A percentile compares a stretch with the other conserved stretches of the same genome.
Evolutionary conservation across 345 rosid species (phyloP).

Genomic region (Laguncularia racemosa): DNA sequence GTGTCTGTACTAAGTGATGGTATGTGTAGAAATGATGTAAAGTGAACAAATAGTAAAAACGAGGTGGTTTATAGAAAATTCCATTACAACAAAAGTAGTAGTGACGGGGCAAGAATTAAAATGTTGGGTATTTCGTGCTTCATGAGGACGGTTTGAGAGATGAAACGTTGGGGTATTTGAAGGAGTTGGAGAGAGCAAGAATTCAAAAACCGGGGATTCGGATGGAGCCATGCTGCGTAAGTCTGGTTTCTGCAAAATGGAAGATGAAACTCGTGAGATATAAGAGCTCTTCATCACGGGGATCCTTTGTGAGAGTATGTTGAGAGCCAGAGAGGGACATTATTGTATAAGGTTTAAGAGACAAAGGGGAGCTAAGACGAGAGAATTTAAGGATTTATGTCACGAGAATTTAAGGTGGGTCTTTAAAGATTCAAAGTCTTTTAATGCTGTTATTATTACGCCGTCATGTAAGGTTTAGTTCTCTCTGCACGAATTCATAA

Average conservation of each 20-base stretch:
- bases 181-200: slow-evolving; percentile 32
- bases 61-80: not conserved
- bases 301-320: slow-evolving; percentile 35
- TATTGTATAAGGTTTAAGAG: not conserved
- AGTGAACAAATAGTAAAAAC: slow-evolving; percentile 16
- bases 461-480: too few relatives aligned
- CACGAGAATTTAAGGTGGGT: slow-evolving; percentile 56
- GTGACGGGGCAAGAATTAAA: too few relatives aligned
- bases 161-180: slow-evolving; percentile 50
- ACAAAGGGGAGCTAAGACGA: slow-evolving; percentile 11
- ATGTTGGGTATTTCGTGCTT: slow-evolving; percentile 12
- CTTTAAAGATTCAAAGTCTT: slow-evolving; percentile 29
- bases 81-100: too few relatives aligned
- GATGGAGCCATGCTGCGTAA: slow-evolving; percentile 15
- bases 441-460: not conserved
- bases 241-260: slow-evolving; percentile 6
- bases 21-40: slow-evolving; percentile 22
- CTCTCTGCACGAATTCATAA: too few relatives aligned
- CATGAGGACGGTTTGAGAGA: slow-evolving; percentile 34
- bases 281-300: slow-evolving; percentile 97
- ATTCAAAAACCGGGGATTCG: slow-evolving; percentile 24
- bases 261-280: slow-evolving; percentile 85
- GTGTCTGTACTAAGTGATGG: slow-evolving; percentile 10
- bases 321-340: slow-evolving; percentile 22
- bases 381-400: slow-evolving; percentile 21